Base-by-base conservation (phyloP, 208 protist species). In the Naegleria gruberi region DNA sequence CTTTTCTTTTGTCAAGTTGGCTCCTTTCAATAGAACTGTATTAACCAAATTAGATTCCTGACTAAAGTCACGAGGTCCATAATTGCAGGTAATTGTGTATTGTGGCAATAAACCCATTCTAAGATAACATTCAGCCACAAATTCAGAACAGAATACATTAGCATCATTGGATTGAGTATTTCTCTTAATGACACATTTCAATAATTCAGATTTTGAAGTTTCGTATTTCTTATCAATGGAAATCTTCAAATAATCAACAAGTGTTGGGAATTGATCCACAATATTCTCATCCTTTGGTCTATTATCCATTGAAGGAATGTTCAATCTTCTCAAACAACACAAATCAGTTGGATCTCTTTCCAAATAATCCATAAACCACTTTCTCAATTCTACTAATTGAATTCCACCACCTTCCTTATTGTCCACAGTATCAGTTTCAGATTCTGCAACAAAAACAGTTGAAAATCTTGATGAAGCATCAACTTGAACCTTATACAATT, bases 141-240 rank as follows among this genome's bases (percentile, higher is more conserved):
- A 44, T 44, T 83, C 77, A n/a, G 40, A 44, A 44, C 77, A 83
- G 26, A 83, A 83, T 44, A 83, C 40, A 44, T 17, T 44, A 19
- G 40, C 17, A 41, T 41, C 40, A 83, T 83, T 44, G 0, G 37
- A 43, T 26, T 40, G 6, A 23, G 12, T 83, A 23, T 83, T 83
- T 44, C 15, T 83, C 77, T 83, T 83, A 44, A 83, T 44, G 40
- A 83, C n/a, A 83, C 77, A 83, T 17, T 44, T 44, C n/a, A 83
- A 17, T 5, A 83, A 43, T 41, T 83, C 77, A 3, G 12, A 37
- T 44, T 83, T 83, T 0, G 8, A 4, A 1, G 12, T 17, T 83
- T 83, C 77, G 44, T 83, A 83, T 4, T 41, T 83, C 26, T 83
- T 44, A 43, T 7, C 26, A n/a, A n/a, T 7, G 1, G 40, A 7